phyloP scores from a whole-genome alignment of 495 filamentous ascomycete species.

The Neurospora sp. region DNA sequence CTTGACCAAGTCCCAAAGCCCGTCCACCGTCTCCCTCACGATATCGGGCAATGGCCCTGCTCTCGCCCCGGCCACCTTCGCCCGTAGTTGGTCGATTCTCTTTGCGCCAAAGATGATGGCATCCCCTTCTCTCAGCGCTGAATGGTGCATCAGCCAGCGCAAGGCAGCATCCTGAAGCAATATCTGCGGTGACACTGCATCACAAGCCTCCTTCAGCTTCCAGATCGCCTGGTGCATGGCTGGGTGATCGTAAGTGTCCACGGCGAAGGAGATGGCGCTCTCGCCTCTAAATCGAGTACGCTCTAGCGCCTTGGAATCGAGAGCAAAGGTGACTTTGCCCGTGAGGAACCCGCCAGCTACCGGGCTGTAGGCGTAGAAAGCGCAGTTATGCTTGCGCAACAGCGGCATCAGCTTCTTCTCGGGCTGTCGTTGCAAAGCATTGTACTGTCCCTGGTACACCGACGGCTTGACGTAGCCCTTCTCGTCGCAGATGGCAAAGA shows the following conservation, averaged over 20 bases:
- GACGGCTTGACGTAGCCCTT: slow-evolving; percentile 34
- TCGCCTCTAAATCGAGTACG: slow-evolving; percentile 10
- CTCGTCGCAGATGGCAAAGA: slow-evolving; percentile 31
- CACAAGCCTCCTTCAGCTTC: slow-evolving; percentile 25
- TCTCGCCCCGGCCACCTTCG: slow-evolving; percentile 1
- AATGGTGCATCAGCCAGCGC: slow-evolving; percentile 46
- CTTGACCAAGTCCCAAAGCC: background rate
- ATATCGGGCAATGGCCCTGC: background rate
- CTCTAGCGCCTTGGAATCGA: slow-evolving; percentile 24
- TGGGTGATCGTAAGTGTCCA: slow-evolving; percentile 32
- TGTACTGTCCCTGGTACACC: slow-evolving; percentile 43
- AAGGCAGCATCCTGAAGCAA: slow-evolving; percentile 33
- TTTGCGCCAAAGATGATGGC: slow-evolving; percentile 43
- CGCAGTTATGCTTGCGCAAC: slow-evolving; percentile 31
- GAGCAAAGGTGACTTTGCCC: slow-evolving; percentile 12
- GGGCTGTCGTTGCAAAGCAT: slow-evolving; percentile 25
- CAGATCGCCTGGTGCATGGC: slow-evolving; percentile 27
- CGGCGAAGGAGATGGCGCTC: slow-evolving; percentile 24
- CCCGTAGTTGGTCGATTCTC: background rate
- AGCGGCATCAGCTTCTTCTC: slow-evolving; percentile 34
- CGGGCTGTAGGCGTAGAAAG: slow-evolving; percentile 29
- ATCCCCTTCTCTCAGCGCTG: slow-evolving; percentile 38
- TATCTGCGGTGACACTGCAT: background rate
- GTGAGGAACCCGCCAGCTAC: slow-evolving; percentile 20
- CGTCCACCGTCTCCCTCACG: background rate